Base-by-base conservation (phyloP, 2,329 filamentous ascomycete genomes). In the Xylariaceae sp. region DNA sequence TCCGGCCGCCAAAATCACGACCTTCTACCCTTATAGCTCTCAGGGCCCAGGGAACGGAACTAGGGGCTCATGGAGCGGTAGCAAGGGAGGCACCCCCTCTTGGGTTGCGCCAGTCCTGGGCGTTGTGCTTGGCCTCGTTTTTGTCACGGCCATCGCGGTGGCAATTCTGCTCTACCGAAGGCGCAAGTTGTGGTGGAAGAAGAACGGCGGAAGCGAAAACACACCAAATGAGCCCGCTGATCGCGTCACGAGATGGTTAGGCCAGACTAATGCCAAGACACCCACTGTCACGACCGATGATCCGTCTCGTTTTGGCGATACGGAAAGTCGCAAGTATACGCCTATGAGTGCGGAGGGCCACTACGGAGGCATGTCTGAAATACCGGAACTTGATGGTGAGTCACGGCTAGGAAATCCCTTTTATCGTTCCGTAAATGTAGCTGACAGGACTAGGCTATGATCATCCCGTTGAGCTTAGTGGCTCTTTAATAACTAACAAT, bases 51-150 rank as follows among this genome's bases (percentile, higher is more conserved):
- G 26, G 13, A 71, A 70, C 41, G 62, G 61, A 32, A 68, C 69
- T 15, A 61, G 67, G 37, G 62, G 64, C 41, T 29, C 54, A 2
- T 59, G 36, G 6, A 46, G 63, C 6, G 55, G 59, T 7, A 60
- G 61, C 5, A 66, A 70, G 1, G 72, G 67, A 11, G 70, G 76
- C 18, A 76, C 82, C 3, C 82, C 84, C 0, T 70, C 70, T 4
- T 88, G 82, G 76, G 77, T 87, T 1, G 79, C 78, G 0, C 84
- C 86, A 0, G 80, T 88, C 2, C 70, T 88, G 0, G 84, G 84
- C 13, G 82, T 85, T 3, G 77, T 87, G 4, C 74, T 86, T 2
- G 84, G 83, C 3, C 72, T 84, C 1, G 77, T 86, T 37, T 71
- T 84, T 42, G 60, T 87, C 33, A 80, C 79, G 1, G 76, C 77